Conservation (phyloP, 1,139 yeast species). For the Candida gigantensis region DNA sequence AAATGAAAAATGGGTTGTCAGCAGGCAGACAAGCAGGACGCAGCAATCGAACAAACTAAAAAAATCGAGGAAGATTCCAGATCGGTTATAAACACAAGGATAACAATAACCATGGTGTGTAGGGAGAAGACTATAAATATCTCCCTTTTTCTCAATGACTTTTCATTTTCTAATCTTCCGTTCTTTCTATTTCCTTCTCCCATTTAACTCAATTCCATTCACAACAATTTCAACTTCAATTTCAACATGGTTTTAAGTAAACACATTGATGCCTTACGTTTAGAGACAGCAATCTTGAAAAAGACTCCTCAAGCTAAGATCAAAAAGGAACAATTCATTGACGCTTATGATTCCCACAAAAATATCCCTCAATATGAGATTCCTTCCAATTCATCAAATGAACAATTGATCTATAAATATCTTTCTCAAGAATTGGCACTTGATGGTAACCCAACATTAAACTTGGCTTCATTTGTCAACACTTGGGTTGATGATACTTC, state of each 20-base stretch:
- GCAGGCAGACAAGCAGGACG: too few relatives aligned
- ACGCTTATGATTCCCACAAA: conserved; percentile 34
- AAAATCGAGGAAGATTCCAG: too few relatives aligned
- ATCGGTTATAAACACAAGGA: too few relatives aligned
- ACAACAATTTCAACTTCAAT: too few relatives aligned
- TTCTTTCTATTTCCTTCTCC: neutral
- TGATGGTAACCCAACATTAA: conserved; percentile 83
- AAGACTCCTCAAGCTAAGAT: conserved; percentile 25
- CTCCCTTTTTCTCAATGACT: too few relatives aligned
- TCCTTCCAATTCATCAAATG: conserved; percentile 56
- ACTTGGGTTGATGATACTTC: conserved; percentile 57
- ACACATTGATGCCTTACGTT: conserved; percentile 39
- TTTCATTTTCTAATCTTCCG: neutral
- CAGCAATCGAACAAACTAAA: too few relatives aligned
- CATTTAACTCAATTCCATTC: neutral
- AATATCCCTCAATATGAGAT: conserved; percentile 52
- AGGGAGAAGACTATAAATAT: neutral
- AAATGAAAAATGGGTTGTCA: too few relatives aligned
- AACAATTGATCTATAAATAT: conserved; percentile 58
- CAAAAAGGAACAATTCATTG: conserved; percentile 33
- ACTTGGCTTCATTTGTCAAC: conserved; percentile 87
- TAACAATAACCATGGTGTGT: neutral
- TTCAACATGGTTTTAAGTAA: conserved; percentile 40
- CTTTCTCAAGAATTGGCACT: conserved; percentile 72
- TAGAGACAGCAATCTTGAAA: conserved; percentile 34